Evolutionary conservation across 2,329 filamentous ascomycete species (phyloP), one percentile per base, ranked within the genome.

Genomic region (Claviceps sp.): DNA sequence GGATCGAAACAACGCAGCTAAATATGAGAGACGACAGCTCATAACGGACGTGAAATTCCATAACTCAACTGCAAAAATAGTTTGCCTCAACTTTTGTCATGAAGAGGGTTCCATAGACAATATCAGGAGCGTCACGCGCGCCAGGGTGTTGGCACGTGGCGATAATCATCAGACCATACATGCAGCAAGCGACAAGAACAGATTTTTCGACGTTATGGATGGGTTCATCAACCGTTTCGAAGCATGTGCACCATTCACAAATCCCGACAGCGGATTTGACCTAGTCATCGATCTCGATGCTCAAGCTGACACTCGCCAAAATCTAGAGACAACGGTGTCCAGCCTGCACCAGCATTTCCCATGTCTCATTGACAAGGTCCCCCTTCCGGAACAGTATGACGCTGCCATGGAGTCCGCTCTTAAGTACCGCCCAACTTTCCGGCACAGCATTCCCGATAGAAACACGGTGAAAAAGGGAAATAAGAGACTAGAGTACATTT

Each of bases 141-240:
- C 83, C 56, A 83, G 93, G 48, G 88, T 98, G 1, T 71, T 96
- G 20, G 77, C 81, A 5, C 85, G 93, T 22, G 93, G 93, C 14
- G 89, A 98, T 66, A 97, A 97, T 62, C 93, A 98, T 66, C 93
- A 98, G 69, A 98, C 93, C 0, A 97, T 98, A 54, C 89, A 93
- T 62, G 90, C 91, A 11, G 85, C 80, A 46, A 85, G 86, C 52
- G 79, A 85, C 45, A 69, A 74, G 47, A 70, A 76, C 18, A 91
- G 95, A 65, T 87, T 93, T 52, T 74, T 93, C 47, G 79, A 81
- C 5, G 95, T 98, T 60, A 97, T 98, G 93, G 87, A 96, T 60
- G 88, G 88, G 3, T 98, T 98, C 68, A 75, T 98, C 58, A 68
- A 79, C 13, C 82, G 93, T 38, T 97, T 95, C 63, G 86, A 98